Percentiles rank a stretch among this genome's conserved stretches.
Evolutionary conservation across 352 stramenopile genomes (phyloP).

Genomic region (Phytophthora meadii): DNA sequence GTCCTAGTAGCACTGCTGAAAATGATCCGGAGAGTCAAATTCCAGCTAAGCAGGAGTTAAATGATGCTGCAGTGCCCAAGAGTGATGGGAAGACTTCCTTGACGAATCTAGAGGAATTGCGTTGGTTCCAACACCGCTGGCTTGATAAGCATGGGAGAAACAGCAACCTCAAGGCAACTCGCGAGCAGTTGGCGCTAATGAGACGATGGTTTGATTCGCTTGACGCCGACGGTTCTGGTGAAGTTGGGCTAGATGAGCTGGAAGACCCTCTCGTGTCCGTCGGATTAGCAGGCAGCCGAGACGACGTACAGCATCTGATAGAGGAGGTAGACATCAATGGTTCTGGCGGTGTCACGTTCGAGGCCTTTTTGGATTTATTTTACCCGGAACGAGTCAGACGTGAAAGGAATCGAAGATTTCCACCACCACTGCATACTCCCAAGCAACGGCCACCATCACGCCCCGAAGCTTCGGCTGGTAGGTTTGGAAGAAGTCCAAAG

Average conservation of each 20-base stretch:
- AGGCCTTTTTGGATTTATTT: constrained; percentile 78
- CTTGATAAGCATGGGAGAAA: constrained; percentile 77
- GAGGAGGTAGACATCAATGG: constrained; percentile 71
- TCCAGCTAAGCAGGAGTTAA: neutral
- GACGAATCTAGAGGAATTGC: constrained; percentile 68
- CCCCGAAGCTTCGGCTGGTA: constrained; percentile 5
- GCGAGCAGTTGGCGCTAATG: constrained; percentile 75
- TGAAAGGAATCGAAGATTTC: constrained; percentile 21
- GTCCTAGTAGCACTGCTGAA: neutral
- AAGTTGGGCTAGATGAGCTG: constrained; percentile 84
- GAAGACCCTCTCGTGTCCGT: constrained; percentile 91
- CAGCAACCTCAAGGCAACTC: constrained; percentile 71
- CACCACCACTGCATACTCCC: constrained; percentile 47
- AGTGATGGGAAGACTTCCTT: constrained; percentile 8
- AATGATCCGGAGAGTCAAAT: neutral
- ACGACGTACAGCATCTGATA: constrained; percentile 82
- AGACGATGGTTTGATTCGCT: constrained; percentile 89
- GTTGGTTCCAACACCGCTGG: constrained; percentile 83
- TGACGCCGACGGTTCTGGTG: constrained; percentile 82
- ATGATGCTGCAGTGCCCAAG: neutral
- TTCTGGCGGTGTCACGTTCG: constrained; percentile 74
- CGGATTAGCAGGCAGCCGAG: constrained; percentile 71
- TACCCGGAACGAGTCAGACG: constrained; percentile 62
- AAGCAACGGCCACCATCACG: constrained; percentile 39
- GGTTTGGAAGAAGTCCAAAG: constrained; percentile 15